These are phyloP conservation scores for Bonnemaisonia californica DNA, from an alignment of 31 red algal species.

Conservation along the genomic window DNA sequence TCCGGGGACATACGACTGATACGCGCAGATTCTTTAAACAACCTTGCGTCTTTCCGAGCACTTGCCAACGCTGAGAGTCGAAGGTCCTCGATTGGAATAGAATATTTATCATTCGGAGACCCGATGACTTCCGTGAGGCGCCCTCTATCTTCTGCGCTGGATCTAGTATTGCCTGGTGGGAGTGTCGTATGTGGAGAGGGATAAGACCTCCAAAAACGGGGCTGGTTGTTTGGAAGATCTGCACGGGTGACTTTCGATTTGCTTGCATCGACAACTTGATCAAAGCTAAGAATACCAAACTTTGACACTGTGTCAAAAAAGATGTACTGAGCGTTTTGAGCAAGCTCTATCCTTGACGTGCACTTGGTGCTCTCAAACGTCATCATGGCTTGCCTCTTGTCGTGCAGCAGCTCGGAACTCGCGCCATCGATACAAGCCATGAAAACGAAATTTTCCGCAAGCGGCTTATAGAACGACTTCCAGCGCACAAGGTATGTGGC, in stretches of 20 bases:
- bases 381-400: slow-evolving; percentile 57
- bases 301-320: slow-evolving; percentile 81
- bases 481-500: slow-evolving; percentile 73
- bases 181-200: background rate
- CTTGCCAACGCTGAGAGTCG: background rate
- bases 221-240: slow-evolving; percentile 55
- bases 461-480: slow-evolving; percentile 34
- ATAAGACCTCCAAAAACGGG: background rate
- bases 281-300: slow-evolving; percentile 69
- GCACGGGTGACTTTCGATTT: slow-evolving; percentile 51
- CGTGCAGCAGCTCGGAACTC: slow-evolving; percentile 52
- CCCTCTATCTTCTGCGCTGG: too few relatives aligned
- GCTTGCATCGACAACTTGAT: slow-evolving; percentile 56
- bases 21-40: slow-evolving; percentile 15
- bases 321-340: slow-evolving; percentile 40
- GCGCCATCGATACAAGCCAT: slow-evolving; percentile 77
- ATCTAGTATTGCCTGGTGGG: background rate
- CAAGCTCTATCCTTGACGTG: slow-evolving; percentile 65
- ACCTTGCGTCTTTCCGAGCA: background rate
- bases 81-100: background rate
- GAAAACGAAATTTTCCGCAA: slow-evolving; percentile 45
- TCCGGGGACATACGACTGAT: slow-evolving; percentile 68
- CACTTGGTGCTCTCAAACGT: slow-evolving; percentile 30
- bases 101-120: background rate
- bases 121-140: background rate